Conservation (phyloP, 129 eudicot genomes). For the Rutidosis leptorrhynchoides region DNA sequence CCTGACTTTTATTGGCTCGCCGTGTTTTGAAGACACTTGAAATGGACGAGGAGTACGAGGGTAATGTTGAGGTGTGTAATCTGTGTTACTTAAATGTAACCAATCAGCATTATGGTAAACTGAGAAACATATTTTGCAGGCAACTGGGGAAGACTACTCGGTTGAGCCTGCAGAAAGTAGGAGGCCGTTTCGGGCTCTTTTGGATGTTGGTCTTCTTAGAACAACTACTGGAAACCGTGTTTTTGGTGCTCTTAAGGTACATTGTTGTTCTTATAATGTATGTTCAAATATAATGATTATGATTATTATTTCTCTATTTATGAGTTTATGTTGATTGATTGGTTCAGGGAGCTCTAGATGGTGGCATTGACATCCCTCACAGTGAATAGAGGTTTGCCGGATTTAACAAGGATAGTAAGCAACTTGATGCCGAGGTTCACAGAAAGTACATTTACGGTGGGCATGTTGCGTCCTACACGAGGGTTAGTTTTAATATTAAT, state of each 20-base stretch:
- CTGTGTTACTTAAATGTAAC: not conserved
- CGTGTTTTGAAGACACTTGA: slow-evolving; percentile 52
- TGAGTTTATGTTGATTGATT: not conserved
- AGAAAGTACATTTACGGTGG: slow-evolving; percentile 60
- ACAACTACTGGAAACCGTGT: slow-evolving; percentile 67
- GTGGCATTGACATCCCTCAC: slow-evolving; percentile 58
- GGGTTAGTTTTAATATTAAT: slow-evolving; percentile 20
- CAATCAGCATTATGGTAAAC: not conserved
- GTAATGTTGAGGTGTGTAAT: slow-evolving; percentile 50
- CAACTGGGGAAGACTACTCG: slow-evolving; percentile 50
- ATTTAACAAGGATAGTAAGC: slow-evolving; percentile 44
- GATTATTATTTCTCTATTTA: not conserved
- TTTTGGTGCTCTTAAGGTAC: slow-evolving; percentile 62
- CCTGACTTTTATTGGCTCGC: slow-evolving; percentile 66
- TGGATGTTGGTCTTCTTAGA: slow-evolving; percentile 57
- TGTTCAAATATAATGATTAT: slow-evolving; percentile 4
- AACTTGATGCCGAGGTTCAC: slow-evolving; percentile 55
- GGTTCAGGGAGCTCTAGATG: slow-evolving; percentile 56
- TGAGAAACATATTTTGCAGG: slow-evolving; percentile 28
- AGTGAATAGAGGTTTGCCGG: slow-evolving; percentile 63
- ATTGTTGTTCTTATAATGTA: not conserved
- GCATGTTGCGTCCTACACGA: slow-evolving; percentile 60
- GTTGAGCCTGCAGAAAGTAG: slow-evolving; percentile 58
- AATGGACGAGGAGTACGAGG: slow-evolving; percentile 58
- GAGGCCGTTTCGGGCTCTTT: slow-evolving; percentile 63